Evolutionary conservation across 1,284 basidiomycete species (phyloP).

Genomic region (Somion occarium): DNA sequence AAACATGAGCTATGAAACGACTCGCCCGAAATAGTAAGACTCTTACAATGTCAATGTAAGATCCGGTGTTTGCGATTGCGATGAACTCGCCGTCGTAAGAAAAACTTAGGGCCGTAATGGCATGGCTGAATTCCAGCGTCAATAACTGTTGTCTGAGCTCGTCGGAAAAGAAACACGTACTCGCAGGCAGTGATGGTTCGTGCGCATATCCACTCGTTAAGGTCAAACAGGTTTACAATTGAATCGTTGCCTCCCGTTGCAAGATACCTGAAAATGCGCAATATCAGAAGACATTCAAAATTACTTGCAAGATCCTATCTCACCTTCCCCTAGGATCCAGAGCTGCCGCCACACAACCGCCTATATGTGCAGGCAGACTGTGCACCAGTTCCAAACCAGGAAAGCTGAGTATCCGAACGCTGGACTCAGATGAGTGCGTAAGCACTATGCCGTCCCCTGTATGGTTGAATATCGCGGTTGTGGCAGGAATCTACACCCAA

Average conservation of each 20-base stretch:
- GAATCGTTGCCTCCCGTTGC: constrained; percentile 76
- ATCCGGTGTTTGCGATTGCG: constrained; percentile 66
- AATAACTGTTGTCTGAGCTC: constrained; percentile 7
- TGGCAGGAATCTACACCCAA: constrained; percentile 42
- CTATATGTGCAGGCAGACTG: constrained; percentile 65
- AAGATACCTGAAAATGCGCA: constrained; percentile 47
- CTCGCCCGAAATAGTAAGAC: too few relatives aligned
- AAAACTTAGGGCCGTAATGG: constrained; percentile 73
- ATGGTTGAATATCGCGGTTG: constrained; percentile 68
- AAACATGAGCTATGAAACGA: too few relatives aligned
- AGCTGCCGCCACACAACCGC: constrained; percentile 68
- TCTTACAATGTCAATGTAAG: constrained; percentile 73
- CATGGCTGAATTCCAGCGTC: constrained; percentile 45
- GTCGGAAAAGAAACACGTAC: constrained; percentile 37
- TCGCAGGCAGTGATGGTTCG: constrained; percentile 74
- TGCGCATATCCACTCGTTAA: constrained; percentile 72
- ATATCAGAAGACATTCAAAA: not conserved
- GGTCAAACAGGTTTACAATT: constrained; percentile 74
- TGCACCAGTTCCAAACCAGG: constrained; percentile 54
- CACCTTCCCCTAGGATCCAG: constrained; percentile 71
- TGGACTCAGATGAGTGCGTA: constrained; percentile 55
- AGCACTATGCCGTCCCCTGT: constrained; percentile 64
- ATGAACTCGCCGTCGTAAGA: constrained; percentile 77
- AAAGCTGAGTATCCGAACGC: constrained; percentile 62
- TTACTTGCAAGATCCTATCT: constrained; percentile 8